A percentile compares a stretch with the other conserved stretches of the same genome.
Evolutionary conservation across 1,284 basidiomycete genomes (phyloP).

Genomic region (Takashimella koratensis): DNA sequence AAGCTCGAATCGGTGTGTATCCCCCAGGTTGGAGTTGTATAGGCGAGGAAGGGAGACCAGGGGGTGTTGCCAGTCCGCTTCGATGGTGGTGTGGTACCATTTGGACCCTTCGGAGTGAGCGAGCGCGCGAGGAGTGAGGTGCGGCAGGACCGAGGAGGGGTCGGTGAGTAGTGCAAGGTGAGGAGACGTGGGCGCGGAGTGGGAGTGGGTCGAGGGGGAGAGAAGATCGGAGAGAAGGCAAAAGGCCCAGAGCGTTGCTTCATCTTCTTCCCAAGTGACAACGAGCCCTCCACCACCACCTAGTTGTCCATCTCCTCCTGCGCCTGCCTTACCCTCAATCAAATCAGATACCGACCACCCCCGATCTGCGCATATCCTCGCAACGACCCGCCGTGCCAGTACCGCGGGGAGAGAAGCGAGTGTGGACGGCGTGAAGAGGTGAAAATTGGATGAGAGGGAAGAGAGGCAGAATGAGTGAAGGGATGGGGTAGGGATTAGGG

Average conservation of each 20-base stretch:
- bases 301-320: no score
- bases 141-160: background rate
- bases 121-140: background rate
- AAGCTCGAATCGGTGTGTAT: background rate
- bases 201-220: no score
- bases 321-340: background rate
- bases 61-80: background rate
- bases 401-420: background rate
- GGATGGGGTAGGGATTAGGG: background rate
- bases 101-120: background rate
- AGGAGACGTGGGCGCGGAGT: no score
- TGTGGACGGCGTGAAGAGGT: background rate
- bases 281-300: no score
- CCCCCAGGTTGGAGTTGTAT: background rate
- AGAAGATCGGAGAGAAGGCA: background rate
- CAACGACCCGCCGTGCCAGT: background rate
- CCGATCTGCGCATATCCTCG: no score
- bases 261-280: background rate
- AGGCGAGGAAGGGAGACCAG: background rate
- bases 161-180: background rate
- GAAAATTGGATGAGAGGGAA: background rate
- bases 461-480: background rate
- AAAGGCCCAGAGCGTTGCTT: background rate
- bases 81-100: background rate
- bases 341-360: no score